Conservation (phyloP, 345 rosid species). For the Hibiscus tridactylites region DNA sequence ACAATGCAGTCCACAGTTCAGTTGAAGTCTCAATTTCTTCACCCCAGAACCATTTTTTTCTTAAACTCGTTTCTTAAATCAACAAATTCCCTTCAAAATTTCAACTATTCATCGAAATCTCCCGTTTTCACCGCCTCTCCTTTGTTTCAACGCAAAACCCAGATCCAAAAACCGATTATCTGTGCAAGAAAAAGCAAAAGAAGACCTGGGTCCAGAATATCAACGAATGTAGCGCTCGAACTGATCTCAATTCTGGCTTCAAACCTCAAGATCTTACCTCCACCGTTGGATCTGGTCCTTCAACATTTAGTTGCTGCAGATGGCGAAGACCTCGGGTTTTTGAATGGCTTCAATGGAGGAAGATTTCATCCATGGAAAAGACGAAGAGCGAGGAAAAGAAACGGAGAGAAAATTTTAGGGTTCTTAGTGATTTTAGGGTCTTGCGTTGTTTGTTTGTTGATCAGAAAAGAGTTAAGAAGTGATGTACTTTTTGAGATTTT, state of each 20-base stretch:
- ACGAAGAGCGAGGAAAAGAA: conserved; percentile 13
- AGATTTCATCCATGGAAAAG: conserved; percentile 34
- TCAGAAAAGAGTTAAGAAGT: conserved; percentile 23
- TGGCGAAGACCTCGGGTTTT: conserved; percentile 23
- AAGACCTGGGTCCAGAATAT: conserved; percentile 24
- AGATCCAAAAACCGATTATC: conserved; percentile 16
- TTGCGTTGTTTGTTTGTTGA: conserved; percentile 20
- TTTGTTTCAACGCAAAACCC: conserved; percentile 9
- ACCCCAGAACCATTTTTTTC: not conserved
- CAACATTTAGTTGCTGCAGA: conserved; percentile 24
- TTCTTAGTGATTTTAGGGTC: conserved; percentile 11
- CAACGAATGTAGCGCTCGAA: conserved; percentile 22
- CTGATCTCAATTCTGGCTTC: conserved; percentile 28
- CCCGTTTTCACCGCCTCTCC: not conserved
- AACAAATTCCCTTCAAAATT: not conserved
- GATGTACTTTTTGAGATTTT: conserved; percentile 20
- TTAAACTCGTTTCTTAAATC: not conserved
- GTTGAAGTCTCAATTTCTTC: conserved; percentile 15
- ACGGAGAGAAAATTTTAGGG: conserved; percentile 8
- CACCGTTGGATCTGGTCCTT: conserved; percentile 27
- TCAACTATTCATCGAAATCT: conserved; percentile 1
- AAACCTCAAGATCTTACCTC: conserved; percentile 37
- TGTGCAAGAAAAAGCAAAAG: conserved; percentile 34
- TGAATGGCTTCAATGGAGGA: conserved; percentile 31
- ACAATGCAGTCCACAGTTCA: conserved; percentile 13